These are phyloP conservation scores for Omphalea diandra DNA, from an alignment of 441 rosid genomes.

Conservation along the genomic window DNA sequence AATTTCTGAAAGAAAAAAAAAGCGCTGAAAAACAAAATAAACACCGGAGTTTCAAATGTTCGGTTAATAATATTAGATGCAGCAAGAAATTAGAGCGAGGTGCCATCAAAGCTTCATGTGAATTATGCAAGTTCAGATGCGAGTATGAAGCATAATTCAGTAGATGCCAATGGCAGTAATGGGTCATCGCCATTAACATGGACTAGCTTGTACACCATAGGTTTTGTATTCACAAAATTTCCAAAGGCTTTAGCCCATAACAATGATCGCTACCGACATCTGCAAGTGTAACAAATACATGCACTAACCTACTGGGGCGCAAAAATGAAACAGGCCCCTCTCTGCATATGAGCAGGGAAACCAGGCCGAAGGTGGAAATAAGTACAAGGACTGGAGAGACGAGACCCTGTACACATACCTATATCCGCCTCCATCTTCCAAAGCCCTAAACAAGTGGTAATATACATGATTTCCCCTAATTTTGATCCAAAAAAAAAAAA, in stretches of 20 bases:
- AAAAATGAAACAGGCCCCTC: conserved; percentile 36
- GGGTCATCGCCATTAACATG: not conserved
- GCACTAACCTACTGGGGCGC: conserved; percentile 48
- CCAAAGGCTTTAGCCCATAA: conserved; percentile 44
- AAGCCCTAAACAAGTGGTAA: conserved; percentile 53
- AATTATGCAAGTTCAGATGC: not conserved
- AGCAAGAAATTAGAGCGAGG: not conserved
- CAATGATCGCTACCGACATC: conserved; percentile 46
- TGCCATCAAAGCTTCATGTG: too few relatives aligned
- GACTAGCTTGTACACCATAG: conserved; percentile 29
- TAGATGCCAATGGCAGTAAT: not conserved
- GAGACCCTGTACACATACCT: conserved; percentile 75
- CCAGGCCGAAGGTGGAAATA: conserved; percentile 24
- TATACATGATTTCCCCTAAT: conserved; percentile 48
- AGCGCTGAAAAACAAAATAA: too few relatives aligned
- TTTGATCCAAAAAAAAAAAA: conserved; percentile 4
- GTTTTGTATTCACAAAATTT: conserved; percentile 59
- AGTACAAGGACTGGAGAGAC: conserved; percentile 40
- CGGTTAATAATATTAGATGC: not conserved
- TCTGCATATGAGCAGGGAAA: conserved; percentile 29
- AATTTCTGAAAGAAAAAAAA: too few relatives aligned
- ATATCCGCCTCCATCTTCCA: conserved; percentile 56
- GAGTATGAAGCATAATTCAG: not conserved
- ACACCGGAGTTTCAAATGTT: not conserved
- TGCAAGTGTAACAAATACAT: conserved; percentile 45